These are phyloP conservation scores for Diplogelasinospora grovesii DNA, from an alignment of 495 filamentous ascomycete genomes.

Conservation along the genomic window DNA sequence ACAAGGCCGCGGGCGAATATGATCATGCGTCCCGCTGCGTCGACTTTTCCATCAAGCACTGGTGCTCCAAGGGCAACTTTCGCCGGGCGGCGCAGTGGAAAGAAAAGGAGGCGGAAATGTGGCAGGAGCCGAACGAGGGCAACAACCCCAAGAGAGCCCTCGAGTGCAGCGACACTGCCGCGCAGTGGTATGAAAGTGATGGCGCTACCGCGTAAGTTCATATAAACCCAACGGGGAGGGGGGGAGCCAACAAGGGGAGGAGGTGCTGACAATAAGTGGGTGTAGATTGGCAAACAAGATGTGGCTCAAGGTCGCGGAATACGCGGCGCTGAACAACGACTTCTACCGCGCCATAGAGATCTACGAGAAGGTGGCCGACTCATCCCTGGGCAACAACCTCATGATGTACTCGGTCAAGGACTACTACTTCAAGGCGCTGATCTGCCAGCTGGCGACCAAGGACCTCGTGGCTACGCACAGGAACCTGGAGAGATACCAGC, in stretches of 20 bases:
- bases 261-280: neutral
- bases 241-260: too few relatives aligned
- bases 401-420: constrained; percentile 92
- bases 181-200: constrained; percentile 79
- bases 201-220: constrained; percentile 76
- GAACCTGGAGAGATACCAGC: constrained; percentile 72
- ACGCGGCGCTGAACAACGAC: constrained; percentile 70
- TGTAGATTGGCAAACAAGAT: constrained; percentile 79
- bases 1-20: constrained; percentile 71
- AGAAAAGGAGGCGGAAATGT: constrained; percentile 76
- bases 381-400: constrained; percentile 66
- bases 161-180: constrained; percentile 72
- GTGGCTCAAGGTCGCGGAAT: constrained; percentile 80
- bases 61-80: constrained; percentile 77
- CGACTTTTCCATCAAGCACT: constrained; percentile 67
- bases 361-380: constrained; percentile 72
- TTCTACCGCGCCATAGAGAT: constrained; percentile 73
- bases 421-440: constrained; percentile 84
- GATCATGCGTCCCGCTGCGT: constrained; percentile 74
- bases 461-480: constrained; percentile 70
- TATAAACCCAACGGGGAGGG: too few relatives aligned
- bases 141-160: constrained; percentile 69
- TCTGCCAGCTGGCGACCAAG: constrained; percentile 70
- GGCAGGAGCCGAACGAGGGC: constrained; percentile 72
- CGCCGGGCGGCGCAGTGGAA: constrained; percentile 81